Conservation (phyloP, 2,329 filamentous ascomycete genomes). For the Didymella glomerata region DNA sequence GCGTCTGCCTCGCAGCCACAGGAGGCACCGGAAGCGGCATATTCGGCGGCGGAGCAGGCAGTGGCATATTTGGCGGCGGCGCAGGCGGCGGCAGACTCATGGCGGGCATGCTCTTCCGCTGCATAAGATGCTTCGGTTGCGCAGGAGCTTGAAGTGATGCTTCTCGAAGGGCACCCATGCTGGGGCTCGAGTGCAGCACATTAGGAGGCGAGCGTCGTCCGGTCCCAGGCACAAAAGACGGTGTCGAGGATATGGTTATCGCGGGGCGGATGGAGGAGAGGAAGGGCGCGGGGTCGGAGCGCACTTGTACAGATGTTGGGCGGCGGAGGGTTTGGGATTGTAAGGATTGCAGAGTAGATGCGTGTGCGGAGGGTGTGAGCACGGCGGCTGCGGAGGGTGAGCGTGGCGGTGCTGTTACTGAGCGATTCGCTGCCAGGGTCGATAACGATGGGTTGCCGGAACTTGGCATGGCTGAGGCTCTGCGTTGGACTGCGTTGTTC, state of each 20-base stretch:
- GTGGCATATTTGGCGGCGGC: conserved; percentile 38
- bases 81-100: conserved; percentile 56
- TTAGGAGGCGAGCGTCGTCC: conserved; percentile 27
- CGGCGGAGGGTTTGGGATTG: conserved; percentile 47
- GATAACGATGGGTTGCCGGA: conserved; percentile 37
- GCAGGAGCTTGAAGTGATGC: conserved; percentile 24
- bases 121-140: conserved; percentile 30
- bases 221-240: conserved; percentile 43
- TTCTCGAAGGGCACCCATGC: conserved; percentile 39
- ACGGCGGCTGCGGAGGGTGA: conserved; percentile 29
- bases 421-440: conserved; percentile 35
- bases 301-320: conserved; percentile 56
- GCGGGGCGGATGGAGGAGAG: conserved; percentile 49
- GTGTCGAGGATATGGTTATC: conserved; percentile 41
- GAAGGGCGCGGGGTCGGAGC: conserved; percentile 55
- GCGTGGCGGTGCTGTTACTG: conserved; percentile 43
- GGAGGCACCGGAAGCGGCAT: conserved; percentile 30
- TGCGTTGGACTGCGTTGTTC: conserved; percentile 39
- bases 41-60: conserved; percentile 24
- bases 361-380: conserved; percentile 22
- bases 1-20: conserved; percentile 6
- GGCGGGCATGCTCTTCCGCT: conserved; percentile 49
- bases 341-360: conserved; percentile 22
- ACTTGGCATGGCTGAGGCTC: conserved; percentile 38
- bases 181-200: conserved; percentile 31